phyloP scores from a whole-genome alignment of 192 early-diverging fungal genomes.

The Gamsiella multidivaricata region DNA sequence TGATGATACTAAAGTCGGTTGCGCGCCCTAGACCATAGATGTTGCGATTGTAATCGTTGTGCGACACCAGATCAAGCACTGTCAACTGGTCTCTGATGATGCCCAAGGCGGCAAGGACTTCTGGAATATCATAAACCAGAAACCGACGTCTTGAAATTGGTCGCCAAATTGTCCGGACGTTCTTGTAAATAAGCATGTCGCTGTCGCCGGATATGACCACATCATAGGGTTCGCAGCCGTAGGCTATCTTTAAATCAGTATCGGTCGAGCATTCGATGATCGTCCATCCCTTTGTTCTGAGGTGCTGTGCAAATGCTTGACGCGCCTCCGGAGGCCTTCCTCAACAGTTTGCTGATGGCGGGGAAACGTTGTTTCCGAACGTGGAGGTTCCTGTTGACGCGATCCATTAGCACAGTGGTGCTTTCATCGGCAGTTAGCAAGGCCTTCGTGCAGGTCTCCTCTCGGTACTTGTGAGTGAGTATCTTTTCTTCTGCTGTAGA shows the following conservation, averaged over 20 bases:
- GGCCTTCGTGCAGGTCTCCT: too few relatives aligned
- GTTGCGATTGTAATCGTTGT: constrained; percentile 2
- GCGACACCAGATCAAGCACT: background rate
- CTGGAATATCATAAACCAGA: background rate
- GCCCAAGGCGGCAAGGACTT: background rate
- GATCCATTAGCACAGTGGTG: too few relatives aligned
- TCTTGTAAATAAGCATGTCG: background rate
- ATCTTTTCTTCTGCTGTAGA: too few relatives aligned
- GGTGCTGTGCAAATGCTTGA: background rate
- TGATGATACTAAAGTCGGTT: constrained; percentile 10
- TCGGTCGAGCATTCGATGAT: background rate
- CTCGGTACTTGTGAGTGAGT: too few relatives aligned
- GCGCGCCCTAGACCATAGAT: background rate
- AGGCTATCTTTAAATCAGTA: background rate
- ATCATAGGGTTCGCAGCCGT: background rate
- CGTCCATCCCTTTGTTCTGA: background rate
- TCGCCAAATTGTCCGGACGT: constrained; percentile 3
- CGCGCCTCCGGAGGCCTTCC: constrained; percentile 2
- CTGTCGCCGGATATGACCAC: constrained; percentile 4
- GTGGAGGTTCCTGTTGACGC: too few relatives aligned
- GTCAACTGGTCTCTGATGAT: background rate
- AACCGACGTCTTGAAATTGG: background rate
- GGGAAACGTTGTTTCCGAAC: too few relatives aligned
- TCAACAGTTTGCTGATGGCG: background rate
- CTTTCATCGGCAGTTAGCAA: too few relatives aligned